Conservation (phyloP, 805 yeast species). For the Tetrapisispora iriomotensis region DNA sequence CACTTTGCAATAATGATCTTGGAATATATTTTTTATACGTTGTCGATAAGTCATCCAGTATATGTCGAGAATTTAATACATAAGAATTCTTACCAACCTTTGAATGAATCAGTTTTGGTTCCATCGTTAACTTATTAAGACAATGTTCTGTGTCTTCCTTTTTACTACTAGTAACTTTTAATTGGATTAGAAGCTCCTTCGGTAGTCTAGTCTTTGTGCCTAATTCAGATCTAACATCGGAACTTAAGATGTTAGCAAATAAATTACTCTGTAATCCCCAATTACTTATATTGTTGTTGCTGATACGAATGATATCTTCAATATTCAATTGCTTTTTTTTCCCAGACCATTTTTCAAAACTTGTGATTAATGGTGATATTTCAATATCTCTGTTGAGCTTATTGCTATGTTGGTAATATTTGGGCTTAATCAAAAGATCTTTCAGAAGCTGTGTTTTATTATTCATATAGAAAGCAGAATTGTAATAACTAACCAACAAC, state of each 20-base stretch:
- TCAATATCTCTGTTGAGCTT: too few species aligned
- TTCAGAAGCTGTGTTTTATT: constrained; percentile 31
- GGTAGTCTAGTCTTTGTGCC: constrained; percentile 32
- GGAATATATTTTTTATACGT: constrained; percentile 8
- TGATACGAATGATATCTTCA: constrained; percentile 1
- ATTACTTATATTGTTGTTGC: constrained; percentile 3
- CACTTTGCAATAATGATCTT: constrained; percentile 5
- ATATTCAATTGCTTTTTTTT: constrained; percentile 17
- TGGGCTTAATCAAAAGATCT: constrained; percentile 1
- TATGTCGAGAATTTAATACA: constrained; percentile 12
- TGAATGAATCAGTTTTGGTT: constrained; percentile 5
- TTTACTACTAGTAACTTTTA: background rate
- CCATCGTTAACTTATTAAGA: background rate
- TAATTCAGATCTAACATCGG: constrained; percentile 37
- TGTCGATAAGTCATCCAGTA: constrained; percentile 4
- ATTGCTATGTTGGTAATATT: too few species aligned
- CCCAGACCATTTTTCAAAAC: constrained; percentile 30
- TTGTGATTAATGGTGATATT: constrained; percentile 24
- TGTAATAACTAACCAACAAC: too few species aligned
- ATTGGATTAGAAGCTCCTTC: constrained; percentile 20
- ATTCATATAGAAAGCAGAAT: too few species aligned
- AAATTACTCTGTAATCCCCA: constrained; percentile 26
- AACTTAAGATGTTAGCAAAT: constrained; percentile 32
- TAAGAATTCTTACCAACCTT: constrained; percentile 18
- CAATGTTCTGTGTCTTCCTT: background rate